Evolutionary conservation across 768 basidiomycete genomes (phyloP).

Genomic region (Leccinum uliginosum): DNA sequence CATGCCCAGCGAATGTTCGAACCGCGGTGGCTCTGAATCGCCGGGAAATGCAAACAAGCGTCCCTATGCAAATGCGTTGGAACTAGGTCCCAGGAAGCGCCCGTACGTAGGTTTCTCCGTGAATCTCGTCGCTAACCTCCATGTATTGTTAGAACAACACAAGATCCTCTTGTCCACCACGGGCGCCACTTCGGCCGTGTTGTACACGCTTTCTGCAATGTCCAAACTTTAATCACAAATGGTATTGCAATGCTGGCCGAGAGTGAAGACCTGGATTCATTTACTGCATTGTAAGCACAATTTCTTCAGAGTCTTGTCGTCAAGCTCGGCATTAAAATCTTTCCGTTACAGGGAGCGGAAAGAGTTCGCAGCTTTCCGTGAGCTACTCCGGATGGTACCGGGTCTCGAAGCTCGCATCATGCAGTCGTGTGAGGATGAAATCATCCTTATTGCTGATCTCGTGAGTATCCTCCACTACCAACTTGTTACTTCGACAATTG

Average conservation of each 20-base stretch:
- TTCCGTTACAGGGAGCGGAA: background rate
- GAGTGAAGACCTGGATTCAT: background rate
- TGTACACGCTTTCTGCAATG: background rate
- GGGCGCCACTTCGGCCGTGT: background rate
- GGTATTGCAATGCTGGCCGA: background rate
- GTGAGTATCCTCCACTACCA: background rate
- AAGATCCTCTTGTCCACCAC: background rate
- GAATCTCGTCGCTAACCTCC: background rate
- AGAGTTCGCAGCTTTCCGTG: background rate
- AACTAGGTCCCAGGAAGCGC: background rate
- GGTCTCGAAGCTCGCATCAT: background rate
- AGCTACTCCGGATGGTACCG: background rate
- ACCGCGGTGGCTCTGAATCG: background rate
- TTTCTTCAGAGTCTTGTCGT: background rate
- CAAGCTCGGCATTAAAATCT: background rate
- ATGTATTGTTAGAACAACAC: background rate
- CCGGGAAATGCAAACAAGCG: background rate
- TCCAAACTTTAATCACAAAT: background rate
- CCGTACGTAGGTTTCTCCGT: background rate
- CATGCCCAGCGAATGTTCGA: background rate
- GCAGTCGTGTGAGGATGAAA: background rate
- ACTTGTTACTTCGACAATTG: background rate
- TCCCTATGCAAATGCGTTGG: background rate
- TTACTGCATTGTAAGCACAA: background rate
- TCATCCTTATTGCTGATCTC: background rate